These are phyloP conservation scores for Dictyostelium citrinum DNA, from an alignment of 78 protist species.

Conservation along the genomic window DNA sequence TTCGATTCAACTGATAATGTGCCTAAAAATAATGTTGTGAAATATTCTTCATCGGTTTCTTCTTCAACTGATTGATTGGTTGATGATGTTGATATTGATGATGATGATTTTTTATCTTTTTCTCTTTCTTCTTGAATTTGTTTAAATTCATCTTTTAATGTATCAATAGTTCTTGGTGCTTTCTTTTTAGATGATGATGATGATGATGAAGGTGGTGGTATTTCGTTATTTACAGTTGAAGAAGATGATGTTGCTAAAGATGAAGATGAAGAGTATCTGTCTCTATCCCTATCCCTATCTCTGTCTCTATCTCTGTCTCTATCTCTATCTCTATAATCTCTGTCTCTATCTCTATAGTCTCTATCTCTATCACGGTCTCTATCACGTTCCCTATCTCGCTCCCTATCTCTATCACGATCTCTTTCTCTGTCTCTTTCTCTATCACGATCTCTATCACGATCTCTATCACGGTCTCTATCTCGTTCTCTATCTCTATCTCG, in stretches of 20 bases:
- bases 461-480: neutral
- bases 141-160: conserved; percentile 37
- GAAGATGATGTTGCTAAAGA: neutral
- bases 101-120: neutral
- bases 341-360: neutral
- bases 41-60: neutral
- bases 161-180: conserved; percentile 23
- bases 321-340: neutral
- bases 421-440: neutral
- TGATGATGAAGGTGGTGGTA: neutral
- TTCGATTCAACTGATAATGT: neutral
- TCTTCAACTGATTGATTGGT: neutral
- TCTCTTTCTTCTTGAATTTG: conserved; percentile 53
- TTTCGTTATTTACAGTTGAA: neutral
- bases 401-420: neutral
- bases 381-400: neutral
- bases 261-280: neutral
- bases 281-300: neutral
- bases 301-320: neutral
- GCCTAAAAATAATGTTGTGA: conserved; percentile 35
- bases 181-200: conserved; percentile 12
- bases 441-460: neutral
- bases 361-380: neutral
- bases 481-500: neutral
- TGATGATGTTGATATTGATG: neutral